A percentile compares a stretch with the other conserved stretches of the same genome.
Conservation (phyloP, 805 yeast genomes). For the Suhomyces canberraensis region DNA sequence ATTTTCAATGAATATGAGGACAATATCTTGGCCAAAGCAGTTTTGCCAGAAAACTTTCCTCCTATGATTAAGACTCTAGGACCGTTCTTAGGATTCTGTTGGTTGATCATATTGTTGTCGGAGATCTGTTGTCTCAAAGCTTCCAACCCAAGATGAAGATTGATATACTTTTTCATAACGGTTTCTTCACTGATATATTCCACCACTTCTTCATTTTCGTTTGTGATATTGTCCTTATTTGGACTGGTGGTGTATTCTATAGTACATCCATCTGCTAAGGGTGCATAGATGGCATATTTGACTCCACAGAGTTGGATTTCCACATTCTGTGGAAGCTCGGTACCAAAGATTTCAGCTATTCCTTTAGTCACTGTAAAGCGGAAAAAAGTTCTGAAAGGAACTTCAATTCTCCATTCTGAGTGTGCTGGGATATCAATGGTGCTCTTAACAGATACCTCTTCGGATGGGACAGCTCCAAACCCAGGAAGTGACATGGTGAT, state of each 20-base stretch:
- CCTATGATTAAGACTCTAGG: conserved; percentile 77
- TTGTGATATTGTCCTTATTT: conserved; percentile 24
- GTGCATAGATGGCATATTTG: conserved; percentile 38
- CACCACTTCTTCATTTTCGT: conserved; percentile 39
- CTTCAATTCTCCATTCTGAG: conserved; percentile 80
- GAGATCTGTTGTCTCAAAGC: conserved; percentile 36
- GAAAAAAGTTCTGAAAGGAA: conserved; percentile 49
- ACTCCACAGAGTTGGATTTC: conserved; percentile 42
- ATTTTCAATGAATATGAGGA: conserved; percentile 73
- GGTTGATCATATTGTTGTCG: conserved; percentile 18
- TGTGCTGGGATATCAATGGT: conserved; percentile 27
- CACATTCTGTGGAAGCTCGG: conserved; percentile 76
- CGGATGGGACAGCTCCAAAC: conserved; percentile 11
- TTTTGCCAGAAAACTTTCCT: conserved; percentile 69
- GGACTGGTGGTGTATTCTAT: conserved; percentile 43
- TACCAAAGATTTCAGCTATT: conserved; percentile 86
- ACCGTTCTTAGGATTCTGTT: conserved; percentile 32
- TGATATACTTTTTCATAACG: conserved; percentile 59
- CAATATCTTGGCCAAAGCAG: conserved; percentile 66
- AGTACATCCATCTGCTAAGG: conserved; percentile 58
- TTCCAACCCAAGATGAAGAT: conserved; percentile 75
- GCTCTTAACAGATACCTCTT: conserved; percentile 3
- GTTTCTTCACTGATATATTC: conserved; percentile 74
- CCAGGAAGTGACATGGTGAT: conserved; percentile 19
- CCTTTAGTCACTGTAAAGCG: conserved; percentile 59